Evolutionary conservation across 2,329 filamentous ascomycete species (phyloP).

Genomic region (Cercospora citrullina): DNA sequence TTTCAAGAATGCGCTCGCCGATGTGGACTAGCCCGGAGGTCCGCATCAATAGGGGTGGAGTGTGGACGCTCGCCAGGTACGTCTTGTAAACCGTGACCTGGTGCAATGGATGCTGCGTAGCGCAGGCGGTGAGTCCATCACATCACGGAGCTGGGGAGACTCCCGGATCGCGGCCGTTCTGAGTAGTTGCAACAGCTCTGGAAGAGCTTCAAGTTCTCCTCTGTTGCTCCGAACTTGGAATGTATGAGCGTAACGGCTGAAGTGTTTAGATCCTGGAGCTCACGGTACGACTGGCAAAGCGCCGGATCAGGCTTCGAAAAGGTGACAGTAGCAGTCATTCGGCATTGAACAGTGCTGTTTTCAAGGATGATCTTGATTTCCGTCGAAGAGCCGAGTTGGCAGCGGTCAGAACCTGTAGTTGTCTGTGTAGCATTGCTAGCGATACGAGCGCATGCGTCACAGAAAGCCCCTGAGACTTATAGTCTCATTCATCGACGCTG

Average conservation of each 20-base stretch:
- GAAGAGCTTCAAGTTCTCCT: background rate
- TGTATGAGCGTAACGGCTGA: background rate
- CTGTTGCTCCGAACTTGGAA: background rate
- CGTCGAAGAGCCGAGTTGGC: background rate
- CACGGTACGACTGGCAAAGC: background rate
- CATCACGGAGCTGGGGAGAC: background rate
- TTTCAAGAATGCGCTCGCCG: background rate
- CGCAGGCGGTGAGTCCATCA: background rate
- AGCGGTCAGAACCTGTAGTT: slow-evolving; percentile 1
- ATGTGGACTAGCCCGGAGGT: background rate
- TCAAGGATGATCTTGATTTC: slow-evolving; percentile 3
- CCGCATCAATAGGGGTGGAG: background rate
- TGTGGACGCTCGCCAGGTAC: background rate
- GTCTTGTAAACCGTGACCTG: background rate
- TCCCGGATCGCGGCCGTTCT: background rate
- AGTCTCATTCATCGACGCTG: slow-evolving; percentile 8
- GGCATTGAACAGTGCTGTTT: slow-evolving; percentile 3
- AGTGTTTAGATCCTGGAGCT: background rate
- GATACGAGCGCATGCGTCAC: background rate
- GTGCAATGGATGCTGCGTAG: background rate
- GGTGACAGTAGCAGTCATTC: background rate
- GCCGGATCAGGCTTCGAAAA: background rate
- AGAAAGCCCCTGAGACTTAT: slow-evolving; percentile 7
- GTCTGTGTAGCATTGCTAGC: background rate
- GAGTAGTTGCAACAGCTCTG: background rate